Conservation (phyloP, 2,329 filamentous ascomycete genomes). For the Xylariaceae sp. region DNA sequence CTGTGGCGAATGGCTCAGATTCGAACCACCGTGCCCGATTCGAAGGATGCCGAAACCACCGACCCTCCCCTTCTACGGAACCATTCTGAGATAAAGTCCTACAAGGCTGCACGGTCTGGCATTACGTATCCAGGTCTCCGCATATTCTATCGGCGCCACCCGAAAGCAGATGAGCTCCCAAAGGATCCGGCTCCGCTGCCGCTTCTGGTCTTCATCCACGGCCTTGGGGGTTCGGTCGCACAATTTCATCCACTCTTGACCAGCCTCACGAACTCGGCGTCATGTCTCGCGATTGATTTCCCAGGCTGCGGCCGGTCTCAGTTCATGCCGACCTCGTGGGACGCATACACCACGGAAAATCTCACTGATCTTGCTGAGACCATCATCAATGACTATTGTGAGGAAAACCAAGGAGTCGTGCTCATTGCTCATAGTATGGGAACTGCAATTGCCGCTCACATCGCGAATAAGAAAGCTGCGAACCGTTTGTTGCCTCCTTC, state of each 20-base stretch:
- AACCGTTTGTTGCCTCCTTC: slow-evolving; percentile 61
- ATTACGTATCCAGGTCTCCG: slow-evolving; percentile 78
- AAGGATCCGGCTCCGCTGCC: slow-evolving; percentile 76
- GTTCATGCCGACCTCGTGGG: slow-evolving; percentile 74
- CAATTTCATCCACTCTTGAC: slow-evolving; percentile 85
- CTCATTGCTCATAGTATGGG: slow-evolving; percentile 92
- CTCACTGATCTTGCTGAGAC: slow-evolving; percentile 76
- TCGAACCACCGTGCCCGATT: slow-evolving; percentile 32
- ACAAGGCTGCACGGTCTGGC: slow-evolving; percentile 68
- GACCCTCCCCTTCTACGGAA: slow-evolving; percentile 84
- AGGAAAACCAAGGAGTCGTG: slow-evolving; percentile 75
- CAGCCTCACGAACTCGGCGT: slow-evolving; percentile 81
- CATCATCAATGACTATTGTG: slow-evolving; percentile 76
- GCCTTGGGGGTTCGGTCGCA: slow-evolving; percentile 87
- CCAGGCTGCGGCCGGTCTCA: slow-evolving; percentile 86
- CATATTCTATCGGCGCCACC: slow-evolving; percentile 83
- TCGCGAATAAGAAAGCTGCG: slow-evolving; percentile 61
- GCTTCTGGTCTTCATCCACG: slow-evolving; percentile 89
- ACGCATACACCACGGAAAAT: slow-evolving; percentile 79
- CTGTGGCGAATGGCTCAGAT: slow-evolving; percentile 35
- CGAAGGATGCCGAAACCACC: slow-evolving; percentile 56
- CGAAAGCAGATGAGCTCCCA: slow-evolving; percentile 82
- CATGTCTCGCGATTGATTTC: slow-evolving; percentile 87
- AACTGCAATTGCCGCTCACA: slow-evolving; percentile 74
- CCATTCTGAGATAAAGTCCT: slow-evolving; percentile 73